phyloP scores from a whole-genome alignment of 73 alveolate species.

The Strombidium stylifer region DNA sequence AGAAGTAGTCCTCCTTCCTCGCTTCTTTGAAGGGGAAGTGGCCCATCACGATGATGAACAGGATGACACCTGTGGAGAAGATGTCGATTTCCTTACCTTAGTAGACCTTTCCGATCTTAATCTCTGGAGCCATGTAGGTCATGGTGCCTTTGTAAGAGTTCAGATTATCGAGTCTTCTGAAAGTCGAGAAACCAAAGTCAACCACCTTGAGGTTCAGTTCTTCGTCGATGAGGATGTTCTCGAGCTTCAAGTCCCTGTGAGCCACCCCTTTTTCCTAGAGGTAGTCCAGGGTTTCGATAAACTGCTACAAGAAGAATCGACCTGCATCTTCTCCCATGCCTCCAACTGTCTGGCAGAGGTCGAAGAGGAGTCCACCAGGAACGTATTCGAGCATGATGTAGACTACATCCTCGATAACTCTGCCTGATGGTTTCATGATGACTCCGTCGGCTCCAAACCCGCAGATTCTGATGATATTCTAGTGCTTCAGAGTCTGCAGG shows the following conservation, averaged over 20 bases:
- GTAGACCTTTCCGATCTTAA: constrained; percentile 25
- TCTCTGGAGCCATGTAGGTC: constrained; percentile 70
- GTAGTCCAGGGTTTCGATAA: constrained; percentile 64
- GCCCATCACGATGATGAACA: constrained; percentile 37
- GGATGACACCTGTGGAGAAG: constrained; percentile 34
- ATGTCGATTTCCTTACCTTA: constrained; percentile 39
- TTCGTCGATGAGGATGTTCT: constrained; percentile 76
- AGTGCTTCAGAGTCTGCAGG: constrained; percentile 18
- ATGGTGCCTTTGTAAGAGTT: constrained; percentile 55
- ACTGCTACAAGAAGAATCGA: constrained; percentile 48
- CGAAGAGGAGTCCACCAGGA: constrained; percentile 60
- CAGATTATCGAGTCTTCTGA: background rate
- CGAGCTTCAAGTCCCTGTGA: constrained; percentile 88
- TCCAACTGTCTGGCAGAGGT: constrained; percentile 43
- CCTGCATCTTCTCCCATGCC: constrained; percentile 48
- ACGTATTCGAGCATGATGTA: constrained; percentile 54
- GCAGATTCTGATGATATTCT: constrained; percentile 13
- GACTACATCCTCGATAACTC: constrained; percentile 36
- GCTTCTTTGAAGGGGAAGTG: constrained; percentile 11
- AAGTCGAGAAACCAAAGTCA: background rate
- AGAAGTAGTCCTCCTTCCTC: background rate
- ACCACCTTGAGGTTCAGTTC: constrained; percentile 18
- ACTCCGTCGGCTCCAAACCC: too few relatives aligned
- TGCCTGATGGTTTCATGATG: too few relatives aligned
- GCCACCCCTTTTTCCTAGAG: constrained; percentile 60